Evolutionary conservation across 257 asterid species (phyloP), one percentile per base, ranked within the genome.

Genomic region (Solanum virginianum): DNA sequence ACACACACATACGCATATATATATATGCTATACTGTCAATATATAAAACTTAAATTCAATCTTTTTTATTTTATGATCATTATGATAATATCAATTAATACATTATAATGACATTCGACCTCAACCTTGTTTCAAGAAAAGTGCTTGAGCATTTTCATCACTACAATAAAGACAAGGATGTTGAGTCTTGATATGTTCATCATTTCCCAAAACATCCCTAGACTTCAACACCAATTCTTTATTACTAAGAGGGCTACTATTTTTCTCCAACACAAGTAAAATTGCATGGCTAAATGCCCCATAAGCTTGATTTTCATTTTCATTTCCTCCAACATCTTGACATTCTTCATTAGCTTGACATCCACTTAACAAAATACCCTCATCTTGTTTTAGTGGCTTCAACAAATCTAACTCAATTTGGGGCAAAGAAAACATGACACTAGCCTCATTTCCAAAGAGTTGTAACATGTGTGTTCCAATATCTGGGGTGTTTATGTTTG

Each of bases 121-220:
- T 79, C 10, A 53, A 1, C 18, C 47, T 84, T 87, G 86, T 53
- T 86, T 29, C 85, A 91, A 87, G 93, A 93, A 93, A 75, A 84
- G 41, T 18, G 93, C 90, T 75, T 86, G 90, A 16, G 97, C 94
- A 87, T 92, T 95, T 54, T 89, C 88, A 29, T 91, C 87, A 87
- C 93, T 93, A 88, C 97, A 90, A 43, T 93, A 94, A 12, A 94
- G 87, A 87, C 98, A 95, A 8, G 98, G 98, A 80, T 95, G 98
- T 82, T 95, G 98, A 12, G 43, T 88, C 84, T 51, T 84, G 49
- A 94, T 85, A 49, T 88, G 91, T 89, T 92, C 90, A 87, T 90
- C 90, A 87, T 17, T 70, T 15, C 18, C 57, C 87, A 92, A 70
- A 87, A 86, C 55, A 85, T 89, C 87, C 87, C 98, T 89, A 83